Evolutionary conservation across 306 rosid species (phyloP), one percentile per base, ranked within the genome.

Genomic region (Abrus precatorius): DNA sequence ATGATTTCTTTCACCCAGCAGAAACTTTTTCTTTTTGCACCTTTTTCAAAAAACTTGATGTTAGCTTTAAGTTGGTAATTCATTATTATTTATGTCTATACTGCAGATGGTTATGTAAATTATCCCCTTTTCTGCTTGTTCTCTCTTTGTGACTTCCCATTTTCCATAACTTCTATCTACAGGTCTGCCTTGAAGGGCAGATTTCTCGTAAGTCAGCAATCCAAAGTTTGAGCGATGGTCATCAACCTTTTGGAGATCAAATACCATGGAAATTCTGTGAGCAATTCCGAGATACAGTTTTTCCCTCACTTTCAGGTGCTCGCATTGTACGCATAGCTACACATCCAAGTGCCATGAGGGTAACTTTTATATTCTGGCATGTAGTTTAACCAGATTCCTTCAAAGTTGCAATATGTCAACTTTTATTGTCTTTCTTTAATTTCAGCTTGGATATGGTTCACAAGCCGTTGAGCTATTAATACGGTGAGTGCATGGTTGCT

Each of bases 321-420:
- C 98, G 98, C 54, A 93, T 95, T 84, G 99, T 95, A 36, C 98
- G 99, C 76, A 95, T 95, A 75, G 99, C 99, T 36, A 89, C 99
- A 30, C 99, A 95, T 86, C 98, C 99, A 64, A 93, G 92, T 85
- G 95, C 92, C 73, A 91, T 89, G 90, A 91, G 90, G 98, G 99
- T 95, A 86, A 84, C 29, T 65, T 67, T 59, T 56, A 53, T 11
- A 53, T 52, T 66, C 6, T 40, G 69, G 40, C 67, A 67, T 77
- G 43, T 80, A 47, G 48, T 47, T 76, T 78, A 34, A 30, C 43
- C 80, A 69, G 57, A 55, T 81, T 79, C 77, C 34, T 65, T 44
- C 63, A 13, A 71, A 68, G 52, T 65, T 50, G 48, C 32, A 79
- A 43, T 40, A 28, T 30, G 49, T 49, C 41, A 52, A 14, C 9